Evolutionary conservation across 2,329 filamentous ascomycete genomes (phyloP), one percentile per base, ranked within the genome.

Genomic region (Botrytis byssoidea): DNA sequence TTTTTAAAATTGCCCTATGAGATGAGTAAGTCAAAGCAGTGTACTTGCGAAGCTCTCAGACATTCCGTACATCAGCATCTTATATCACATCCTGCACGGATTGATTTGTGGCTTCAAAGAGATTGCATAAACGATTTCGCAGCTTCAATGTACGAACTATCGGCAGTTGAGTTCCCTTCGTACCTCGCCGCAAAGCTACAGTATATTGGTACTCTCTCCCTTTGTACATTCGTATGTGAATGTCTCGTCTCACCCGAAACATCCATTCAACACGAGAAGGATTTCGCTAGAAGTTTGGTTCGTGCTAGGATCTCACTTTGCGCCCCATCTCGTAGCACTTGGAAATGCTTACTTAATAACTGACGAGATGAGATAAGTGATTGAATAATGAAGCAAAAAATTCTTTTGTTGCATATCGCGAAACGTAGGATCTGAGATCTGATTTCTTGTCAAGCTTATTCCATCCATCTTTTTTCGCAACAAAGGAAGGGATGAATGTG

Each of bases 391-490:
- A 51, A 32, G 42, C 7, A 42, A 40, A 9, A 37, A 5, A 16
- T 29, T 37, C 16, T 48, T 66, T 48, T 66, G 69, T 71, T 71
- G 69, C 69, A 71, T 55, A 29, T 71, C 69, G 44, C 25, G 61
- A 71, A 55, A 71, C 25, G 14, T 35, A 42, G 69, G 59, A 71
- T 71, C 69, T 71, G 44, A 71, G 69, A 69, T 69, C 66, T 37
- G 25, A 69, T 69, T 44, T 57, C 32, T 48, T 66, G 29, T 48
- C 42, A 37, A 37, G 64, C 48, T 67, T 37, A 55, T 67, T 35
- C 14, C 48, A 57, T 46, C 25, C n/a, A 65, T 57, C 18, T 7
- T 22, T 57, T 48, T 32, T 18, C 44, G 25, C 48, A 29, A 42
- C 29, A n/a, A 57, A 25, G 37, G 9, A 42, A 29, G 20, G 25